A percentile compares a stretch with the other conserved stretches of the same genome.
Conservation (phyloP, 2,329 filamentous ascomycete genomes). For the Aspergillus brunneoviolaceus region DNA sequence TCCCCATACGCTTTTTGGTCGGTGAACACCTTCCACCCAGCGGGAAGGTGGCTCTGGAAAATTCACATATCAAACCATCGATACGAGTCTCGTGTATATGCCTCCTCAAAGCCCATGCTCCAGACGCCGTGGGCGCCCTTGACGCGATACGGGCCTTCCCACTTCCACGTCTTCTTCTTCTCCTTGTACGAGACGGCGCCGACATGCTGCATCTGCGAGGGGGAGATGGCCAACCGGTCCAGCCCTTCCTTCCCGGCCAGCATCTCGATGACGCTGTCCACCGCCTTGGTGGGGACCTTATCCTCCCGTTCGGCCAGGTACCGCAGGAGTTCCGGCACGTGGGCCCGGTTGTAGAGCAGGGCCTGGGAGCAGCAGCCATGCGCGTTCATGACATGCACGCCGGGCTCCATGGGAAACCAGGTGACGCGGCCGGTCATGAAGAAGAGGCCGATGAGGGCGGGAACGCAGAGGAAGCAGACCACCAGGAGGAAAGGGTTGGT, state of each 20-base stretch:
- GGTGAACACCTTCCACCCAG: no score
- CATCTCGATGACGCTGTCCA: conserved; percentile 23
- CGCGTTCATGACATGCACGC: conserved; percentile 44
- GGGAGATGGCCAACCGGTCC: conserved; percentile 23
- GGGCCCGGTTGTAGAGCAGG: conserved; percentile 43
- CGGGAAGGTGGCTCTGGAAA: not conserved
- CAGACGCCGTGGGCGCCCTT: conserved; percentile 26
- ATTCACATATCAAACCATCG: not conserved
- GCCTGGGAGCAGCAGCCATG: conserved; percentile 49
- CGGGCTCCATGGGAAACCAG: conserved; percentile 36
- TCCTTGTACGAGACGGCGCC: conserved; percentile 26
- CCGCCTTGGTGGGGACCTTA: conserved; percentile 15
- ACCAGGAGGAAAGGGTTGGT: conserved; percentile 28
- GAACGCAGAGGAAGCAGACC: conserved; percentile 31
- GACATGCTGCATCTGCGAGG: conserved; percentile 27
- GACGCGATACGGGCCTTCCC: conserved; percentile 19
- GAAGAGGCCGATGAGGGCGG: conserved; percentile 36
- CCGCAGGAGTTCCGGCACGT: conserved; percentile 17
- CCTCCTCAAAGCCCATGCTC: conserved; percentile 26
- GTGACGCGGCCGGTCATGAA: conserved; percentile 46
- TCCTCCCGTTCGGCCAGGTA: conserved; percentile 18
- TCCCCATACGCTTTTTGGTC: no score
- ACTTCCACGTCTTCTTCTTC: conserved; percentile 18
- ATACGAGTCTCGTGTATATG: conserved; percentile 4
- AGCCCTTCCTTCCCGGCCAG: conserved; percentile 15